phyloP scores from a whole-genome alignment of 2,329 filamentous ascomycete species.

The Ascocoryne sarcoides region DNA sequence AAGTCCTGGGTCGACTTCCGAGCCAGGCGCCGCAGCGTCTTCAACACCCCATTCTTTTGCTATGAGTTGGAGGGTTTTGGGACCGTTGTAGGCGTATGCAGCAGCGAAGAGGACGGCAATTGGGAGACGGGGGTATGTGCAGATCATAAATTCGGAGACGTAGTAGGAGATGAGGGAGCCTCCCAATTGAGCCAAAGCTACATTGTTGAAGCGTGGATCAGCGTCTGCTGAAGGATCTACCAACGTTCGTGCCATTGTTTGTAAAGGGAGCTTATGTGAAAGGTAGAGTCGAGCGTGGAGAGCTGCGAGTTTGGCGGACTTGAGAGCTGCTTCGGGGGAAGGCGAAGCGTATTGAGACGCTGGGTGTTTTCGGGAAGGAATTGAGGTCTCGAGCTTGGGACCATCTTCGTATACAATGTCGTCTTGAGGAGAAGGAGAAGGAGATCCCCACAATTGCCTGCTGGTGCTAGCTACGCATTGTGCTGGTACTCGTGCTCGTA shows the following conservation, averaged over 20 bases:
- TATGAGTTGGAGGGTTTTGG: conserved; percentile 63
- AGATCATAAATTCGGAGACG: conserved; percentile 77
- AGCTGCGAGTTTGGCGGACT: conserved; percentile 83
- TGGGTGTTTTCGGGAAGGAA: conserved; percentile 30
- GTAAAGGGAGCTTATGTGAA: conserved; percentile 69
- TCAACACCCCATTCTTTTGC: conserved; percentile 89
- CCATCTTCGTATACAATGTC: conserved; percentile 24
- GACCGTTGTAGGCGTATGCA: conserved; percentile 75
- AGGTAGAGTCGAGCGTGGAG: conserved; percentile 84
- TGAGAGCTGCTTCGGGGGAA: conserved; percentile 52
- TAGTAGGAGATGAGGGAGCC: conserved; percentile 81
- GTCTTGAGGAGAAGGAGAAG: conserved; percentile 10
- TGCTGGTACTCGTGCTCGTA: conserved; percentile 24
- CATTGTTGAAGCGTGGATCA: conserved; percentile 79
- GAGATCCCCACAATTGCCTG: conserved; percentile 2
- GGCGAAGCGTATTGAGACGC: conserved; percentile 52
- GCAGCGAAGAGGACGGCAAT: conserved; percentile 81
- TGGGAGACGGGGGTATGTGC: conserved; percentile 83
- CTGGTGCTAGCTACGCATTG: conserved; percentile 22
- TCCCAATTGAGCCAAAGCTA: conserved; percentile 71
- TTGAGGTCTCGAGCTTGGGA: conserved; percentile 2
- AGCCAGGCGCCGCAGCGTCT: conserved; percentile 72
- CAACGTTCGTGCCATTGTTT: conserved; percentile 78
- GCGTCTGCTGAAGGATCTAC: conserved; percentile 78
- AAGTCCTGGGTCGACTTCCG: conserved; percentile 84